A percentile compares a stretch with the other conserved stretches of the same genome.
phyloP scores from a whole-genome alignment of 1,284 basidiomycete genomes.

The Cronartium quercuum region DNA sequence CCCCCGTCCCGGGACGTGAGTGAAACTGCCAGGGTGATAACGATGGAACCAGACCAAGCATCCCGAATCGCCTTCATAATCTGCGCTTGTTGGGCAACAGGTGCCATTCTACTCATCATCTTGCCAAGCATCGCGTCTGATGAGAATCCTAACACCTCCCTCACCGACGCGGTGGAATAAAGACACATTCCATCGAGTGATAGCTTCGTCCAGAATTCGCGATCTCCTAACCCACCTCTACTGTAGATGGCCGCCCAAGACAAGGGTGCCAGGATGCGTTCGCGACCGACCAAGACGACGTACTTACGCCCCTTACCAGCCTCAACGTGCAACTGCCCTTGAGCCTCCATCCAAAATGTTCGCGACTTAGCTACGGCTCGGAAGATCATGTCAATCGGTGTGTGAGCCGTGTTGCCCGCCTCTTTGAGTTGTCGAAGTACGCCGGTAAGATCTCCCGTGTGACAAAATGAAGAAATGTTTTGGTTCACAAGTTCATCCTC shows the following conservation, averaged over 20 bases:
- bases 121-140: constrained; percentile 3
- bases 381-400: constrained; percentile 8
- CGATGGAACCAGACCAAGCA: background rate
- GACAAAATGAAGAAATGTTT: constrained; percentile 20
- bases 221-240: constrained; percentile 9
- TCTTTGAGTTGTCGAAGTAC: constrained; percentile 17
- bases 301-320: constrained; percentile 23
- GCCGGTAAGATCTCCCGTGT: constrained; percentile 12
- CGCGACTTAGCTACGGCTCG: background rate
- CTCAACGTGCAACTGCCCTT: constrained; percentile 27
- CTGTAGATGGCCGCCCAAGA: constrained; percentile 15
- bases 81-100: background rate
- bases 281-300: constrained; percentile 3
- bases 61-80: constrained; percentile 4
- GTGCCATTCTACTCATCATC: background rate
- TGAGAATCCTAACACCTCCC: background rate
- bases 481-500: constrained; percentile 13
- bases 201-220: constrained; percentile 23
- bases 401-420: constrained; percentile 14
- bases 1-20: constrained; percentile 1
- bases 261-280: background rate
- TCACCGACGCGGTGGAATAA: background rate
- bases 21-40: constrained; percentile 2
- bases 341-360: constrained; percentile 15
- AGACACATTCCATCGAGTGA: constrained; percentile 20